Percentiles rank a stretch among this genome's conserved stretches.
These are phyloP conservation scores for Silene noctiflora DNA, from an alignment of 179 eudicot species.

Conservation along the genomic window DNA sequence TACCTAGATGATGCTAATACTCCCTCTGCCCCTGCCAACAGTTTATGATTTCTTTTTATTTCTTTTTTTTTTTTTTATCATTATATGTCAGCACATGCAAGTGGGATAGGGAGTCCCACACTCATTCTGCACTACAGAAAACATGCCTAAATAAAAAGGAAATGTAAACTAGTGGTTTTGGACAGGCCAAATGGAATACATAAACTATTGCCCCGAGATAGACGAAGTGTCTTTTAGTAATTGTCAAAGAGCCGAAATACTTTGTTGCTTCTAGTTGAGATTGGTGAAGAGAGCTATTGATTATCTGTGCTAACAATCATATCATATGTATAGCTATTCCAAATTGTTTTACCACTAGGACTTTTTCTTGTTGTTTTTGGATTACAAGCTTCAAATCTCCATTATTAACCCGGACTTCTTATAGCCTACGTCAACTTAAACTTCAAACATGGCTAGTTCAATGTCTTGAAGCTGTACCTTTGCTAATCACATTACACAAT, in stretches of 20 bases:
- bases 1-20: neutral
- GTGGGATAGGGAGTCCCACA: neutral
- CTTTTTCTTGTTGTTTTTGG: too few species aligned
- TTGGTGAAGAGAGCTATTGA: too few species aligned
- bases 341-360: too few species aligned
- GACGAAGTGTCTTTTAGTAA: too few species aligned
- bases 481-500: too few species aligned
- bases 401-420: neutral
- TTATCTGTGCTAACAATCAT: too few species aligned
- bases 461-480: too few species aligned
- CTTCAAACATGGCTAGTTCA: neutral
- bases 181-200: neutral
- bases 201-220: neutral
- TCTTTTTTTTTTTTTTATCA: neutral
- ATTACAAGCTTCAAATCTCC: neutral
- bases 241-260: too few species aligned
- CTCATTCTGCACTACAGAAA: neutral
- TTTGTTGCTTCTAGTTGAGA: too few species aligned
- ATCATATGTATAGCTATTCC: too few species aligned
- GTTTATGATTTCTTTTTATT: neutral
- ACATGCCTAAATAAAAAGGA: neutral
- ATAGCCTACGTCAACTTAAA: neutral
- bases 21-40: neutral
- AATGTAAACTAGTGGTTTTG: neutral
- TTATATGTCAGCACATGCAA: neutral